These are phyloP conservation scores for Entomophthora muscae DNA, from an alignment of 371 early-diverging fungal genomes.

Conservation along the genomic window DNA sequence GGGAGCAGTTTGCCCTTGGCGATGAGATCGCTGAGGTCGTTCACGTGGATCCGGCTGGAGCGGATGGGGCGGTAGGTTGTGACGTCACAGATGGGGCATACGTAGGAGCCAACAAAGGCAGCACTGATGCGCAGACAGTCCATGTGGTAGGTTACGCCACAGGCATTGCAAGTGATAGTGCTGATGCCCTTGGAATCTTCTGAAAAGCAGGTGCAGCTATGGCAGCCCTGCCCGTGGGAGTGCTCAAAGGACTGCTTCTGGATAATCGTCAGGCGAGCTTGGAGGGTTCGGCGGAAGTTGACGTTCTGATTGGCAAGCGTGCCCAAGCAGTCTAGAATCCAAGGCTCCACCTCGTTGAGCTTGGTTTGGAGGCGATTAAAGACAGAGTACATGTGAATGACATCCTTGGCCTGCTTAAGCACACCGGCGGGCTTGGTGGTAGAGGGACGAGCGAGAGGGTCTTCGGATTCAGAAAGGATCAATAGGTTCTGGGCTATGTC, in stretches of 20 bases:
- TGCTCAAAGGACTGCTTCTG: background rate
- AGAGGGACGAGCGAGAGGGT: background rate
- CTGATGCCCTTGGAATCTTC: background rate
- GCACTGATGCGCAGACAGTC: background rate
- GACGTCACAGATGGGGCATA: conserved; percentile 6
- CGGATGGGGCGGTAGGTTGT: background rate
- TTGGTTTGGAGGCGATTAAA: background rate
- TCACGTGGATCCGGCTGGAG: background rate
- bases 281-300: background rate
- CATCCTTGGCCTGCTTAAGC: background rate
- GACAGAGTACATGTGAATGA: background rate
- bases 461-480: background rate
- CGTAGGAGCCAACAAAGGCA: background rate
- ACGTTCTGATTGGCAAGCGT: background rate
- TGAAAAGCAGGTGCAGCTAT: background rate
- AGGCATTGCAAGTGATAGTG: background rate
- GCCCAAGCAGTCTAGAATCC: background rate
- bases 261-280: background rate
- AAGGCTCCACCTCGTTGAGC: background rate
- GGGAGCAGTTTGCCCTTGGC: background rate
- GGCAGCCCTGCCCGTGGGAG: background rate
- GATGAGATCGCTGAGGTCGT: background rate
- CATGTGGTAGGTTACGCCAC: background rate
- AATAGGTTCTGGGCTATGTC: background rate
- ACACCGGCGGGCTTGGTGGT: background rate